A percentile compares a stretch with the other conserved stretches of the same genome.
Evolutionary conservation across 345 rosid genomes (phyloP).

Genomic region (Eucalyptus camaldulensis): DNA sequence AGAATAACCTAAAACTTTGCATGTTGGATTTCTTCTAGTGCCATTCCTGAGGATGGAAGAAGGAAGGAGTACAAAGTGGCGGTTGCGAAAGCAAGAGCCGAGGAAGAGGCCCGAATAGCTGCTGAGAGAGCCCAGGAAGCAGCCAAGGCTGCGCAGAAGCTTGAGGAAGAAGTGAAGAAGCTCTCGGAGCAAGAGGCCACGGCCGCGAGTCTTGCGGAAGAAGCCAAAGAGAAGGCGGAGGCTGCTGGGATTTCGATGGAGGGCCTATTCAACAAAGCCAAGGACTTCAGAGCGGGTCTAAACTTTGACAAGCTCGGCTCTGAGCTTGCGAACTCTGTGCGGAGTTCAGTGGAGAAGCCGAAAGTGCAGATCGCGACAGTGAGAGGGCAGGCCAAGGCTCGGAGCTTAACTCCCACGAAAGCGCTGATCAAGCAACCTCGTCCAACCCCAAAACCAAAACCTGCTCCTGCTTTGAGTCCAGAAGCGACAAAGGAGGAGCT

Average conservation of each 20-base stretch:
- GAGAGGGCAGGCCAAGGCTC: slow-evolving; percentile 82
- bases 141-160: slow-evolving; percentile 34
- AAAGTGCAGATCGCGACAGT: slow-evolving; percentile 73
- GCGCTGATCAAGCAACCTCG: slow-evolving; percentile 32
- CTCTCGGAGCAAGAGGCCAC: slow-evolving; percentile 41
- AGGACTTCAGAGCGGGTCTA: slow-evolving; percentile 50
- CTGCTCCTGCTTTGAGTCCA: not conserved
- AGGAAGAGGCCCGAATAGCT: slow-evolving; percentile 48
- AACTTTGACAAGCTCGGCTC: slow-evolving; percentile 65
- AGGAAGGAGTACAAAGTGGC: slow-evolving; percentile 62
- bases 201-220: slow-evolving; percentile 47
- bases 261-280: slow-evolving; percentile 45
- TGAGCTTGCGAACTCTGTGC: slow-evolving; percentile 45
- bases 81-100: slow-evolving; percentile 52
- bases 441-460: not conserved
- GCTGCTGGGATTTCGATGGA: slow-evolving; percentile 39
- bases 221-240: slow-evolving; percentile 49
- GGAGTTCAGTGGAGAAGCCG: slow-evolving; percentile 19
- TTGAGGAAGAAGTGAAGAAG: slow-evolving; percentile 36
- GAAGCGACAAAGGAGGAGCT: not conserved
- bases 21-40: slow-evolving; percentile 15
- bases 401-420: slow-evolving; percentile 41
- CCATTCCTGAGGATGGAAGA: slow-evolving; percentile 82
- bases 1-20: not conserved
- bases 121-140: slow-evolving; percentile 57